Percentiles rank a stretch among this genome's conserved stretches.
Evolutionary conservation across 139 green algal genomes (phyloP).

Genomic region (Chlamydomonas sp.): DNA sequence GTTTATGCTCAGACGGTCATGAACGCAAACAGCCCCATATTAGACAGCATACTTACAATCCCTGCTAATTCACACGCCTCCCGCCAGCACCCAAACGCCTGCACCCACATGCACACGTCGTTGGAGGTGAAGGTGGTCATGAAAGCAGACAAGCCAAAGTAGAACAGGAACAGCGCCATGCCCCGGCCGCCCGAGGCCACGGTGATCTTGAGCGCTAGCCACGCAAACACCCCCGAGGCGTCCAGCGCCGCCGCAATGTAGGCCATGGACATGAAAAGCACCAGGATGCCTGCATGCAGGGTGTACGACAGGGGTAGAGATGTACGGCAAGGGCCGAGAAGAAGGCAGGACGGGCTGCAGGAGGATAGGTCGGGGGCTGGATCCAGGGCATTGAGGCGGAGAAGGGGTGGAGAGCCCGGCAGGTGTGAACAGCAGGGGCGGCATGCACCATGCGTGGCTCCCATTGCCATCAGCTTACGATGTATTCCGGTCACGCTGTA

Average conservation of each 20-base stretch:
- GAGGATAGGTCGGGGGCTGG: not conserved
- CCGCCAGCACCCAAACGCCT: not conserved
- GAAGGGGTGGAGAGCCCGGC: no score
- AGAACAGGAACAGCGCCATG: slow-evolving; percentile 52
- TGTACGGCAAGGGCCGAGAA: not conserved
- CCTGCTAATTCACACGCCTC: not conserved
- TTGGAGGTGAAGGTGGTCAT: slow-evolving; percentile 59
- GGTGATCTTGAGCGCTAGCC: slow-evolving; percentile 51
- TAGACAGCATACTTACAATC: no score
- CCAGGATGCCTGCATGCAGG: slow-evolving; percentile 22
- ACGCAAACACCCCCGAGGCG: slow-evolving; percentile 50
- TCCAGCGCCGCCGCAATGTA: slow-evolving; percentile 59
- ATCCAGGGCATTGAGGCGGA: no score
- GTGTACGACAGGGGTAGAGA: not conserved
- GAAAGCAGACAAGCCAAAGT: slow-evolving; percentile 48
- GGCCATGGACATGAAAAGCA: slow-evolving; percentile 56
- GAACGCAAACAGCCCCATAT: no score
- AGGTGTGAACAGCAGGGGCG: no score
- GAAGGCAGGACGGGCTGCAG: not conserved
- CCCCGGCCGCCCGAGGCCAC: slow-evolving; percentile 27
- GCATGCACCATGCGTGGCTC: no score
- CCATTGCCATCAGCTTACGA: no score
- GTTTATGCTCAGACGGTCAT: no score
- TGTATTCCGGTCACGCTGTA: no score
- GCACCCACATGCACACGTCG: slow-evolving; percentile 50